These are phyloP conservation scores for Candida nemodendra DNA, from an alignment of 805 yeast species.

Conservation along the genomic window DNA sequence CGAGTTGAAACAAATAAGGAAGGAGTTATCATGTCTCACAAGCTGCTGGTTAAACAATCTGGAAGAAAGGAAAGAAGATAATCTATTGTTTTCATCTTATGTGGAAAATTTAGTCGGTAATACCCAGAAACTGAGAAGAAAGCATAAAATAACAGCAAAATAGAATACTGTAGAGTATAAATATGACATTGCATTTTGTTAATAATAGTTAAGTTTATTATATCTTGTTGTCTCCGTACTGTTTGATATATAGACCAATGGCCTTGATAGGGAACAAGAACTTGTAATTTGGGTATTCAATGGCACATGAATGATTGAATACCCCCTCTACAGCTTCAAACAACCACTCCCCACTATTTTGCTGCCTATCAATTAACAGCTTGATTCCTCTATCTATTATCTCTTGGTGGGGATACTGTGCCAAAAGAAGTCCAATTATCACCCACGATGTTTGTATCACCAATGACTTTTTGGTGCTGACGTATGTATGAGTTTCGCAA, in stretches of 20 bases:
- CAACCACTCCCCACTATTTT: conserved; percentile 77
- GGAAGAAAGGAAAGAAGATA: conserved; percentile 55
- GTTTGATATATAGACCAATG: conserved; percentile 60
- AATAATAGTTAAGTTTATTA: no score
- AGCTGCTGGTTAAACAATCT: conserved; percentile 52
- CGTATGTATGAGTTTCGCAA: conserved; percentile 76
- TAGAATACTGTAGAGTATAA: no score
- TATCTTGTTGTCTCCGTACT: conserved; percentile 23
- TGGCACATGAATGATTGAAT: conserved; percentile 87
- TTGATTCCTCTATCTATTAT: conserved; percentile 64
- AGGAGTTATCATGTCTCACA: conserved; percentile 31
- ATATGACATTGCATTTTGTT: no score
- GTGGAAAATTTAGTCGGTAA: conserved; percentile 90
- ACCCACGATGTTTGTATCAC: conserved; percentile 96
- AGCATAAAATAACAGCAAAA: conserved; percentile 6
- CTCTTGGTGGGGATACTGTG: conserved; percentile 69
- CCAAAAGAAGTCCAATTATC: conserved; percentile 73
- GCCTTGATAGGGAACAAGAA: conserved; percentile 92
- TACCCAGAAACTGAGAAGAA: conserved; percentile 72
- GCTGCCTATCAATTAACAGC: conserved; percentile 65
- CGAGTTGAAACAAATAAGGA: conserved; percentile 39
- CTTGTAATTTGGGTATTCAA: conserved; percentile 93
- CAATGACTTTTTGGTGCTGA: conserved; percentile 55
- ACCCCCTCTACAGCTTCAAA: conserved; percentile 91
- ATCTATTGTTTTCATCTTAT: conserved; percentile 77